A percentile compares a stretch with the other conserved stretches of the same genome.
Evolutionary conservation across 2,329 filamentous ascomycete genomes (phyloP).

Genomic region (Magnaporthiopsis rhizophila): DNA sequence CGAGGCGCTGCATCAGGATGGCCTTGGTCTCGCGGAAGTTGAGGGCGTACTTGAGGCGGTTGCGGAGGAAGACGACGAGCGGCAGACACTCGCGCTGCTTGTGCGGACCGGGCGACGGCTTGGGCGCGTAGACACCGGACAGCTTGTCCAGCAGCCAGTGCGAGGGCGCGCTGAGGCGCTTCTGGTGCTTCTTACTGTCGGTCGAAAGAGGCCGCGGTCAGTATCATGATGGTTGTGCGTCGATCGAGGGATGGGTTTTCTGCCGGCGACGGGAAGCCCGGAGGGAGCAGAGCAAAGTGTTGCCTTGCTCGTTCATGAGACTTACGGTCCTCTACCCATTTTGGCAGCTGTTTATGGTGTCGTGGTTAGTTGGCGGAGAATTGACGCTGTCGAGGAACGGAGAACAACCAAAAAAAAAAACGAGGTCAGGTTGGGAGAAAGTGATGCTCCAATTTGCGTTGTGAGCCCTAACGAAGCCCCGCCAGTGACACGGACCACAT

Average conservation of each 20-base stretch:
- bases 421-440: background rate
- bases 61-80: constrained; percentile 95
- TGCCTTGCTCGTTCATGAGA: constrained; percentile 10
- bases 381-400: constrained; percentile 13
- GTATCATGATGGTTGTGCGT: constrained; percentile 11
- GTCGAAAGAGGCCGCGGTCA: constrained; percentile 23
- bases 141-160: constrained; percentile 99
- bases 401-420: background rate
- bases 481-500: background rate
- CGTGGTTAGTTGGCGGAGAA: constrained; percentile 21
- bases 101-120: constrained; percentile 80
- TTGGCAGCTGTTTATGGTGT: constrained; percentile 29
- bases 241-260: background rate
- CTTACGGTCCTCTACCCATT: constrained; percentile 48
- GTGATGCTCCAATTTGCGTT: background rate
- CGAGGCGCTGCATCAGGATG: constrained; percentile 98
- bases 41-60: constrained; percentile 98
- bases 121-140: constrained; percentile 76
- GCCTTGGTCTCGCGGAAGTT: constrained; percentile 96
- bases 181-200: constrained; percentile 95
- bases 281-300: background rate
- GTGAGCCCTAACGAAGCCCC: constrained; percentile 2
- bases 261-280: background rate
- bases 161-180: constrained; percentile 97
- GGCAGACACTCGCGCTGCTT: constrained; percentile 99